phyloP scores from a whole-genome alignment of 1,139 yeast species.

The Nakaseomyces bracarensis region DNA sequence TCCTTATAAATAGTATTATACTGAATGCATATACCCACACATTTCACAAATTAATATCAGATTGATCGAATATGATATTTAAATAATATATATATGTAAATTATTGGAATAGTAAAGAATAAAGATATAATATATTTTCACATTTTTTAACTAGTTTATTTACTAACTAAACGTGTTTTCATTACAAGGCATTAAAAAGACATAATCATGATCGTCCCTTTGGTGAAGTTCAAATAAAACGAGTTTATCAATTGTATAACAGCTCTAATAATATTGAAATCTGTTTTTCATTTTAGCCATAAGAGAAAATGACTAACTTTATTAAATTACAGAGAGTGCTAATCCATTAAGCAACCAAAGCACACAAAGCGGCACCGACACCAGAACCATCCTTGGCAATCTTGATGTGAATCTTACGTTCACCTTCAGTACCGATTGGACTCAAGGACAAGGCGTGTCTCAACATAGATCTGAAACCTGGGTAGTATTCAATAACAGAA shows the following conservation, averaged over 20 bases:
- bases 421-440: slow-evolving; percentile 63
- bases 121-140: too few relatives aligned
- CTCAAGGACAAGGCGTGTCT: slow-evolving; percentile 67
- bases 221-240: slow-evolving; percentile 3
- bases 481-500: slow-evolving; percentile 85
- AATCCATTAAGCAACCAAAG: slow-evolving; percentile 39
- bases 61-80: too few relatives aligned
- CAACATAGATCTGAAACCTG: slow-evolving; percentile 71
- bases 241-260: slow-evolving; percentile 4
- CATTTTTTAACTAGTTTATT: background rate
- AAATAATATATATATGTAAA: too few relatives aligned
- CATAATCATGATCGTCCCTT: slow-evolving; percentile 3
- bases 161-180: background rate
- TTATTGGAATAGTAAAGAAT: too few relatives aligned
- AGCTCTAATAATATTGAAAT: background rate
- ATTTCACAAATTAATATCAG: too few relatives aligned
- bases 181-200: slow-evolving; percentile 2
- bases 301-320: background rate
- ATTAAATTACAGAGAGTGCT: background rate
- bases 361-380: slow-evolving; percentile 94
- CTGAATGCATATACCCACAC: background rate
- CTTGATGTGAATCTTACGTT: slow-evolving; percentile 60
- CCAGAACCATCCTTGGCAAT: slow-evolving; percentile 94
- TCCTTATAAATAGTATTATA: slow-evolving; percentile 4
- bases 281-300: background rate